Evolutionary conservation across 2,329 filamentous ascomycete species (phyloP).

Genomic region (Aureobasidium sp.): DNA sequence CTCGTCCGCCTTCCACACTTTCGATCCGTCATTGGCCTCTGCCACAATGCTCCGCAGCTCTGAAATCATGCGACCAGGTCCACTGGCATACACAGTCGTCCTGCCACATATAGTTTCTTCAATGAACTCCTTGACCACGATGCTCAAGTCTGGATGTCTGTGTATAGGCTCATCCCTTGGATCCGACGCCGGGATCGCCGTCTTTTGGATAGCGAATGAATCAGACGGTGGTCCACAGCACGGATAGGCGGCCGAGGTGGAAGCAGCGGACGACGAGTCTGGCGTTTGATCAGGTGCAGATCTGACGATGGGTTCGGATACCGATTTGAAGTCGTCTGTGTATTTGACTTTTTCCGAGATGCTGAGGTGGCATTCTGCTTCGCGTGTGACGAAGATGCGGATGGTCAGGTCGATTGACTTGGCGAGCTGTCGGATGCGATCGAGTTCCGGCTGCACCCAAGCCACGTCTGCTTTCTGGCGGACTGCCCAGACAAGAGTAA

Average conservation of each 20-base stretch:
- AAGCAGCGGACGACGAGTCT: background rate
- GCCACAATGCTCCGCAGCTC: conserved; percentile 11
- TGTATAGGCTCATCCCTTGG: background rate
- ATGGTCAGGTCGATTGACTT: conserved; percentile 6
- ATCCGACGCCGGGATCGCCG: background rate
- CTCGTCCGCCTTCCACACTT: conserved; percentile 10
- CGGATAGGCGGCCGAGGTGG: background rate
- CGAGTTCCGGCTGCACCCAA: conserved; percentile 11
- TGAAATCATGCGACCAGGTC: conserved; percentile 12
- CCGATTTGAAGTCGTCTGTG: conserved; percentile 3
- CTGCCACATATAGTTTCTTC: conserved; percentile 4
- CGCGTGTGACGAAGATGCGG: conserved; percentile 14
- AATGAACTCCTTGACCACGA: background rate
- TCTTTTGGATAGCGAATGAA: background rate
- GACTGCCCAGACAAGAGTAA: conserved; percentile 11
- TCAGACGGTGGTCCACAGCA: background rate
- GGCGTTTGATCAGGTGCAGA: background rate
- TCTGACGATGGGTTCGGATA: background rate
- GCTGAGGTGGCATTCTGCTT: background rate
- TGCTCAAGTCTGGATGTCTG: conserved; percentile 7
- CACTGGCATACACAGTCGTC: conserved; percentile 11
- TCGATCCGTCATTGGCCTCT: background rate
- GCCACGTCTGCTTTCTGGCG: conserved; percentile 5
- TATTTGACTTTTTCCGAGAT: background rate
- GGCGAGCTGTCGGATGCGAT: background rate